A percentile compares a stretch with the other conserved stretches of the same genome.
Evolutionary conservation across 768 basidiomycete genomes (phyloP).

Genomic region (Rhizopogon vesiculosus): DNA sequence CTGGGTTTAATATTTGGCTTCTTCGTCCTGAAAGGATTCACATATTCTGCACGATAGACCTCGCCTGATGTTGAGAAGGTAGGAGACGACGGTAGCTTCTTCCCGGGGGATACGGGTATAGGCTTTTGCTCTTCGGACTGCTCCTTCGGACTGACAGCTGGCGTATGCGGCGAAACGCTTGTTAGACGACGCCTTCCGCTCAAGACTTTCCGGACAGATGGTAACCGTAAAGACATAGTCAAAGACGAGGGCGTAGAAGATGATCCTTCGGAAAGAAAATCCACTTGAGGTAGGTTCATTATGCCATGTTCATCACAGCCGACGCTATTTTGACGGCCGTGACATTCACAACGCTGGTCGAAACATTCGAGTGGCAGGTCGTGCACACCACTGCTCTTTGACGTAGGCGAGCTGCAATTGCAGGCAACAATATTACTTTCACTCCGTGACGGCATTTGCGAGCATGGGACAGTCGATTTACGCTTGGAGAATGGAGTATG

Average conservation of each 20-base stretch:
- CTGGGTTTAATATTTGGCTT: conserved; percentile 8
- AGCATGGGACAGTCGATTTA: not conserved
- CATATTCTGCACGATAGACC: conserved; percentile 9
- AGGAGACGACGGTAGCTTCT: not conserved
- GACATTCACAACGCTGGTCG: conserved; percentile 1
- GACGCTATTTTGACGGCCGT: conserved; percentile 7
- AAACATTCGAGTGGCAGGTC: conserved; percentile 1
- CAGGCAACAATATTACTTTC: not conserved
- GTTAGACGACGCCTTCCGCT: conserved; percentile 5
- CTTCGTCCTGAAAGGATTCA: conserved; percentile 13
- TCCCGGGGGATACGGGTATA: not conserved
- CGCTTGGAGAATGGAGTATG: conserved; percentile 1
- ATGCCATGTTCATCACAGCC: conserved; percentile 1
- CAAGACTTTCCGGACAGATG: conserved; percentile 8
- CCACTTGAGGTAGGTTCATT: not conserved
- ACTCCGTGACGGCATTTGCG: not conserved
- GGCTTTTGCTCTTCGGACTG: not conserved
- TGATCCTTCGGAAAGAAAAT: not conserved
- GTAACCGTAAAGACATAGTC: conserved; percentile 1
- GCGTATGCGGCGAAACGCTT: not conserved
- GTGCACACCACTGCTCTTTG: not conserved
- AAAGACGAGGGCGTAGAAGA: not conserved
- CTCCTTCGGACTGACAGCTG: conserved; percentile 1
- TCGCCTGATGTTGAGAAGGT: conserved; percentile 1
- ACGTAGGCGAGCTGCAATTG: not conserved